Conservation (phyloP, 139 green algal species). For the Tetraselmis striata region DNA sequence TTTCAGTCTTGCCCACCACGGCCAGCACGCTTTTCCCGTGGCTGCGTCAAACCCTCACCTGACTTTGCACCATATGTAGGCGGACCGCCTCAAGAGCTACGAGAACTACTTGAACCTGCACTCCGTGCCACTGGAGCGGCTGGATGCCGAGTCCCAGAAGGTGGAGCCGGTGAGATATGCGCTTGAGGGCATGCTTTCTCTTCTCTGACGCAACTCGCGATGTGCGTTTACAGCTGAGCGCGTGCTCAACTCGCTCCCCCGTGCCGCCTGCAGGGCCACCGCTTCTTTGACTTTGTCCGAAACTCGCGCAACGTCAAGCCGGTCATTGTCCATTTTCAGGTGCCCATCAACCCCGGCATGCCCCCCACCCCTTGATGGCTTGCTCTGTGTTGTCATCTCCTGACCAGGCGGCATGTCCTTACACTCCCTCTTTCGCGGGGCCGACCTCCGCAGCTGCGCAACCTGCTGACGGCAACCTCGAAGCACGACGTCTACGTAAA, state of each 20-base stretch:
- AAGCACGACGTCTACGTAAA: slow-evolving; percentile 78
- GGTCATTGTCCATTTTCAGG: slow-evolving; percentile 88
- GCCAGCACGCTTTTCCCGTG: too few species aligned
- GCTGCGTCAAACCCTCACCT: too few species aligned
- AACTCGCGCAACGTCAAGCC: slow-evolving; percentile 62
- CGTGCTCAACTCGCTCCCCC: too few species aligned
- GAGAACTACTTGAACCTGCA: background rate
- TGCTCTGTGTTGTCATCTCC: too few species aligned
- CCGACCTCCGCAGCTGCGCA: slow-evolving; percentile 51
- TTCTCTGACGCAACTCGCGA: too few species aligned
- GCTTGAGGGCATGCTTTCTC: too few species aligned
- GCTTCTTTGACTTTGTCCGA: slow-evolving; percentile 50
- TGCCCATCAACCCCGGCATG: background rate
- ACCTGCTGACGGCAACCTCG: slow-evolving; percentile 77
- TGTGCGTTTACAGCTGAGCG: too few species aligned
- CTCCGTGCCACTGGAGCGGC: background rate
- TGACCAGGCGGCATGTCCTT: background rate
- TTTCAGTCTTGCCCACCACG: too few species aligned
- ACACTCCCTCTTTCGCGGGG: background rate
- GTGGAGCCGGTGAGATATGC: background rate
- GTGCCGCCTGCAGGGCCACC: slow-evolving; percentile 2
- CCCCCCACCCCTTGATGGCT: background rate
- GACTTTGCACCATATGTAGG: background rate
- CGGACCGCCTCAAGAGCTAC: background rate
- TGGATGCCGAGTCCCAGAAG: background rate